These are phyloP conservation scores for Aureobasidium vineae DNA, from an alignment of 2,329 filamentous ascomycete genomes.

Conservation along the genomic window DNA sequence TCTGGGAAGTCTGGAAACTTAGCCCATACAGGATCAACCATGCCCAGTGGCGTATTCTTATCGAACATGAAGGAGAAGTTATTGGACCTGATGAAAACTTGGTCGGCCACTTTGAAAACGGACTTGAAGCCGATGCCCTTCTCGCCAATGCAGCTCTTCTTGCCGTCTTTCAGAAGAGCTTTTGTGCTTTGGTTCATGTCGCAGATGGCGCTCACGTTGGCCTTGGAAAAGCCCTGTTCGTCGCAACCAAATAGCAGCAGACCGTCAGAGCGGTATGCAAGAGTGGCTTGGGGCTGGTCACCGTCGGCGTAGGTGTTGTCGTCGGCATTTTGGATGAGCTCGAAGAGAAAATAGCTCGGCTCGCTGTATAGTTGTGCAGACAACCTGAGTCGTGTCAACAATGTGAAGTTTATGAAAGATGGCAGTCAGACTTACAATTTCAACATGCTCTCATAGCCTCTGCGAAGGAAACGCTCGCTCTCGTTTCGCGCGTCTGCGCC, in stretches of 20 bases:
- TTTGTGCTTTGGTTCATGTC: slow-evolving; percentile 50
- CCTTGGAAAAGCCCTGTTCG: slow-evolving; percentile 48
- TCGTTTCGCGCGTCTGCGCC: slow-evolving; percentile 10
- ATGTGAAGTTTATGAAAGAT: background rate
- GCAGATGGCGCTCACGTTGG: slow-evolving; percentile 51
- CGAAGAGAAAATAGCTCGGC: slow-evolving; percentile 51
- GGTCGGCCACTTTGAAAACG: slow-evolving; percentile 50
- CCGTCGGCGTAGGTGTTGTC: slow-evolving; percentile 46
- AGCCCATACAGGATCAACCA: slow-evolving; percentile 39
- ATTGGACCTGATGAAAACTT: slow-evolving; percentile 49
- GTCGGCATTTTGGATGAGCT: slow-evolving; percentile 57
- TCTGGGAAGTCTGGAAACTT: slow-evolving; percentile 34
- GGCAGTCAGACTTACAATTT: background rate
- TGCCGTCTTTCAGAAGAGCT: slow-evolving; percentile 30
- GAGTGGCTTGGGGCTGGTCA: slow-evolving; percentile 34
- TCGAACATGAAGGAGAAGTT: slow-evolving; percentile 49
- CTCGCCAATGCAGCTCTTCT: slow-evolving; percentile 50
- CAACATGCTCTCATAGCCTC: slow-evolving; percentile 6
- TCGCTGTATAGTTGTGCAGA: slow-evolving; percentile 38
- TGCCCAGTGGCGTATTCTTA: slow-evolving; percentile 36
- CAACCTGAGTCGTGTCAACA: background rate
- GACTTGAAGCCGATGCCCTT: slow-evolving; percentile 56
- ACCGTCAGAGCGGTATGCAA: slow-evolving; percentile 32
- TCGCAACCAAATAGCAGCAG: slow-evolving; percentile 47
- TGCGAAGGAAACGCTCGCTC: background rate